phyloP scores from a whole-genome alignment of 306 rosid genomes.

The Prunus mume region DNA sequence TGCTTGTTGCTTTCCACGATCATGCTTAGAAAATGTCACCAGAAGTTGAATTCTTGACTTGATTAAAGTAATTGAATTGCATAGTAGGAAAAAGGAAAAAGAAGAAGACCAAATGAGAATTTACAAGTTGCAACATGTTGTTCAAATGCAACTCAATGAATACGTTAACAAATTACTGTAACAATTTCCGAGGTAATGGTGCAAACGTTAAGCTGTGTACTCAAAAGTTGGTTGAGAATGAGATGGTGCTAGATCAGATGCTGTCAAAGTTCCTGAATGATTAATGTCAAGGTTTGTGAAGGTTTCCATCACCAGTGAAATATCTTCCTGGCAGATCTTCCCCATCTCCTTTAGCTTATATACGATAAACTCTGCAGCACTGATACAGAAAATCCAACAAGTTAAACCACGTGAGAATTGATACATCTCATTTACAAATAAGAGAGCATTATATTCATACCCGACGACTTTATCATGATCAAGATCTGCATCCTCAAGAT shows the following conservation, averaged over 20 bases:
- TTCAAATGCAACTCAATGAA: neutral
- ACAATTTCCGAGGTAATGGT: neutral
- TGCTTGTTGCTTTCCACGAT: no score
- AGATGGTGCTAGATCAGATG: conserved; percentile 45
- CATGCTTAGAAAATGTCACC: no score
- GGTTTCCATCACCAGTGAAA: conserved; percentile 51
- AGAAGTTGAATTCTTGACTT: no score
- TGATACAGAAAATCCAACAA: conserved; percentile 21
- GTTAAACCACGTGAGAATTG: neutral
- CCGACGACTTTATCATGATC: conserved; percentile 69
- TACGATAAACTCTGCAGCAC: conserved; percentile 66
- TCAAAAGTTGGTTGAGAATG: conserved; percentile 13
- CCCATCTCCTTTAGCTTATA: conserved; percentile 91
- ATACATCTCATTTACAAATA: neutral
- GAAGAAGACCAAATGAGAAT: no score
- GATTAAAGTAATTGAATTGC: no score
- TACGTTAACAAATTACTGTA: neutral
- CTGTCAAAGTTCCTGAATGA: conserved; percentile 71
- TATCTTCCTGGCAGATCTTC: conserved; percentile 61
- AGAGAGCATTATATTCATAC: conserved; percentile 22
- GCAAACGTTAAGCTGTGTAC: neutral
- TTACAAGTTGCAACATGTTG: neutral
- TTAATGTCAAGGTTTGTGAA: conserved; percentile 61
- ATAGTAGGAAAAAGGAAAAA: no score
- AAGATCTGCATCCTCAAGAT: conserved; percentile 87